Evolutionary conservation across 768 basidiomycete species (phyloP), one percentile per base, ranked within the genome.

Genomic region (Lenzites betulinus): DNA sequence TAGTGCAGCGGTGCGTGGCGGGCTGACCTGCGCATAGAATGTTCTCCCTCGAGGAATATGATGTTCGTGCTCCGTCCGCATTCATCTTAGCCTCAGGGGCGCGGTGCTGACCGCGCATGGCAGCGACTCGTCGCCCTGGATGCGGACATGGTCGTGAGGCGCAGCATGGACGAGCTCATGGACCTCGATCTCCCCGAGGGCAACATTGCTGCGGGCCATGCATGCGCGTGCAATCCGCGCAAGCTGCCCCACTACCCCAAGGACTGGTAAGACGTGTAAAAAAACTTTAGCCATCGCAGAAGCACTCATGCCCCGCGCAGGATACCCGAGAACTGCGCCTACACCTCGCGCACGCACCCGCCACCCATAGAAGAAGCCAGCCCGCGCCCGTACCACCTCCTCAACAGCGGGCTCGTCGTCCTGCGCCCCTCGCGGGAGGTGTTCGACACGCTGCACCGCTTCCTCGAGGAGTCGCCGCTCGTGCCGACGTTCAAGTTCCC

Each of bases 201-300:
- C 63, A 85, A 88, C 73, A 95, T 98, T 58, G 95, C 93, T 6
- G 95, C 94, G 0, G 83, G 79, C 0, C 95, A 96, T 65, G 95
- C 86, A 15, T 99, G 96, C 69, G 87, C 94, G 3, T 99, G 96
- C 77, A 99, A 99, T 74, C 96, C 95, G 7, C 83, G 86, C 39
- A 88, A 85, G 69, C 71, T 96, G 20, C 62, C 79, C 2, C 92
- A 95, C 72, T 99, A 99, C 75, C 96, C 96, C 8, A 67, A 74
- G 3, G 94, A 97, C 70, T 99, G 96, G 97, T 81, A 52, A 71
- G 77, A 50, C 47, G 6, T 16, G 3, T 7, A 35, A 6, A 36
- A 9, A 47, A 39, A 30, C 20, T 1, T 8, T 13, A 15, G 22
- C 28, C 25, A 23, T 8, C 20, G n/a, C 11, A n/a, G 43, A 26